These are phyloP conservation scores for Viola pubescens DNA, from an alignment of 441 rosid species.

Conservation along the genomic window DNA sequence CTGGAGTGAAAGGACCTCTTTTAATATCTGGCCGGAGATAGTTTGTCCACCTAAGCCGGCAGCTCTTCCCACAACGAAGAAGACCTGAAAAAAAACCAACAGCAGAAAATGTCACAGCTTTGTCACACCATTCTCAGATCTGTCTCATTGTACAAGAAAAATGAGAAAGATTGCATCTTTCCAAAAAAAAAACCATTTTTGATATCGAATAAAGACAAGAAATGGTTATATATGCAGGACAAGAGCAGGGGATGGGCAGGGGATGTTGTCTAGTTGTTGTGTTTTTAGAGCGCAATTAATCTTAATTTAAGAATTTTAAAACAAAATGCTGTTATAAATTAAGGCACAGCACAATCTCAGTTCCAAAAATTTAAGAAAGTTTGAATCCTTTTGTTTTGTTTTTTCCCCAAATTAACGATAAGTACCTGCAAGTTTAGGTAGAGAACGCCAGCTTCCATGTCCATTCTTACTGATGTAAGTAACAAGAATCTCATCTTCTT, in stretches of 20 bases:
- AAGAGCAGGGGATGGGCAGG: too few relatives aligned
- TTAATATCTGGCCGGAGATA: slow-evolving; percentile 49
- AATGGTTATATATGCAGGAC: too few relatives aligned
- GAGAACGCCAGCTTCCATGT: slow-evolving; percentile 43
- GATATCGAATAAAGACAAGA: background rate
- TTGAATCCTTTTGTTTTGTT: too few relatives aligned
- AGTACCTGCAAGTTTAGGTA: slow-evolving; percentile 48
- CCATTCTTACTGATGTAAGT: slow-evolving; percentile 31
- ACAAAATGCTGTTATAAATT: too few relatives aligned
- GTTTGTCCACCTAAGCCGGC: slow-evolving; percentile 53
- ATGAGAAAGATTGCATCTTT: background rate
- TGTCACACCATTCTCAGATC: too few relatives aligned
- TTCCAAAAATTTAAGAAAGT: too few relatives aligned
- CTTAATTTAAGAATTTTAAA: too few relatives aligned
- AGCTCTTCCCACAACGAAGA: slow-evolving; percentile 50
- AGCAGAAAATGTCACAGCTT: background rate
- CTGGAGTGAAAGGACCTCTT: slow-evolving; percentile 38
- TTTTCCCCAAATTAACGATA: background rate
- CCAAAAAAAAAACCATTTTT: background rate
- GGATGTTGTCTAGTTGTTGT: too few relatives aligned
- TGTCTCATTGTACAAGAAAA: background rate
- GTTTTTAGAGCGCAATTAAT: too few relatives aligned
- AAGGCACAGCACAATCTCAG: too few relatives aligned
- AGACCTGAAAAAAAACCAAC: slow-evolving; percentile 25
- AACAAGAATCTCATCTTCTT: slow-evolving; percentile 35